Conservation (phyloP, 345 rosid genomes). For the Trapa incisa region DNA sequence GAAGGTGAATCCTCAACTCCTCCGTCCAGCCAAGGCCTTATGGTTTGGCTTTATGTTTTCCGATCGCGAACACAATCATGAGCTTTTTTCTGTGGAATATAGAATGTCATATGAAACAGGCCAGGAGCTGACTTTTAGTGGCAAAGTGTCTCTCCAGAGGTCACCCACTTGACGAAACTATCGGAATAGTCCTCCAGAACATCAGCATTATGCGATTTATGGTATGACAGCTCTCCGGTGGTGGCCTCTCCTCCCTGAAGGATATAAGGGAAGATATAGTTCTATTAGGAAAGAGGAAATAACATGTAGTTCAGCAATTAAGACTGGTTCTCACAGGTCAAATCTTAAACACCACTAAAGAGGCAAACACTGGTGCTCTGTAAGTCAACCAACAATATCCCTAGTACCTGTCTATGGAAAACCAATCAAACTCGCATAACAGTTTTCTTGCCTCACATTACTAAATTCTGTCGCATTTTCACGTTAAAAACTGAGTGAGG, state of each 20-base stretch:
- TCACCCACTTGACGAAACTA: slow-evolving; percentile 77
- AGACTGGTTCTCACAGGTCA: too few relatives aligned
- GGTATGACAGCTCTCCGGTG: slow-evolving; percentile 27
- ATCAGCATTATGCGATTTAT: slow-evolving; percentile 15
- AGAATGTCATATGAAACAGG: background rate
- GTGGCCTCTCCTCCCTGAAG: slow-evolving; percentile 47
- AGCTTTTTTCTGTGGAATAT: background rate
- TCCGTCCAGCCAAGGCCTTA: background rate
- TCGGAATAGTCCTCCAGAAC: slow-evolving; percentile 54
- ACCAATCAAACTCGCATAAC: too few relatives aligned
- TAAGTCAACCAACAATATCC: too few relatives aligned
- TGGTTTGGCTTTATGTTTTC: too few relatives aligned
- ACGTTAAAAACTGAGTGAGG: too few relatives aligned
- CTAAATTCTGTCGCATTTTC: too few relatives aligned
- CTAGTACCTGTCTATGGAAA: too few relatives aligned
- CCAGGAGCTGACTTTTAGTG: slow-evolving; percentile 21
- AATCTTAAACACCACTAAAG: too few relatives aligned
- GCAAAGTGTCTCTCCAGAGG: slow-evolving; percentile 62
- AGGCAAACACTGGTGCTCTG: too few relatives aligned
- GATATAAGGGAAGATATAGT: slow-evolving; percentile 1
- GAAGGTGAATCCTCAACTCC: background rate
- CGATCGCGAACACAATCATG: background rate
- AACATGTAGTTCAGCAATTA: too few relatives aligned
- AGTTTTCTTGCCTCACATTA: too few relatives aligned
- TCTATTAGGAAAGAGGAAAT: background rate